phyloP scores from a whole-genome alignment of 306 rosid genomes.

The Malus sylvestris region DNA sequence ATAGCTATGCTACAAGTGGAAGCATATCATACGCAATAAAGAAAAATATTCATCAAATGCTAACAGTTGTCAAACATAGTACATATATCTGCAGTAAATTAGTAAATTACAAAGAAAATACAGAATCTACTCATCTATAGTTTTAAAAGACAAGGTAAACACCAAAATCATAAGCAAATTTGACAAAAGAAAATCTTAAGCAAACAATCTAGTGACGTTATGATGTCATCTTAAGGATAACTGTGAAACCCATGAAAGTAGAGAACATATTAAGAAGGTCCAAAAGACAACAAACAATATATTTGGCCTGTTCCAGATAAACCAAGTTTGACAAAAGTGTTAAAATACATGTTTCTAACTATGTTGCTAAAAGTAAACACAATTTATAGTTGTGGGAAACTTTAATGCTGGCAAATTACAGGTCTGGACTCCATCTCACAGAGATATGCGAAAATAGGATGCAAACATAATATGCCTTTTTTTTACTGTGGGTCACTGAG shows the following conservation, averaged over 20 bases:
- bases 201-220: not conserved
- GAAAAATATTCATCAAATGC: not conserved
- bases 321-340: not conserved
- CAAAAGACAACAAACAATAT: not conserved
- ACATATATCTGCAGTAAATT: not conserved
- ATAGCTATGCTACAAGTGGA: not conserved
- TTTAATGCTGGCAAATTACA: not conserved
- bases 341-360: not conserved
- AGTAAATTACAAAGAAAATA: not conserved
- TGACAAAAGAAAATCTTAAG: not conserved
- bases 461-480: not conserved
- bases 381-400: not conserved
- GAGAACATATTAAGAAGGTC: not conserved
- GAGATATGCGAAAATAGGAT: not conserved
- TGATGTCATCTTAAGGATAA: not conserved
- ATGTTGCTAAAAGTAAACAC: not conserved
- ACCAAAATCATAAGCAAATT: not conserved
- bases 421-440: not conserved
- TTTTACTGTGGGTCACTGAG: not conserved
- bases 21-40: not conserved
- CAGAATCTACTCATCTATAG: not conserved
- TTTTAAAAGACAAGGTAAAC: not conserved
- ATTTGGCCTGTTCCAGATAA: not conserved
- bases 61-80: not conserved
- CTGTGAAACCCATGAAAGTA: not conserved